Evolutionary conservation across 192 early-diverging fungal genomes (phyloP), one percentile per base, ranked within the genome.

Genomic region (Backusella mclennaniae): DNA sequence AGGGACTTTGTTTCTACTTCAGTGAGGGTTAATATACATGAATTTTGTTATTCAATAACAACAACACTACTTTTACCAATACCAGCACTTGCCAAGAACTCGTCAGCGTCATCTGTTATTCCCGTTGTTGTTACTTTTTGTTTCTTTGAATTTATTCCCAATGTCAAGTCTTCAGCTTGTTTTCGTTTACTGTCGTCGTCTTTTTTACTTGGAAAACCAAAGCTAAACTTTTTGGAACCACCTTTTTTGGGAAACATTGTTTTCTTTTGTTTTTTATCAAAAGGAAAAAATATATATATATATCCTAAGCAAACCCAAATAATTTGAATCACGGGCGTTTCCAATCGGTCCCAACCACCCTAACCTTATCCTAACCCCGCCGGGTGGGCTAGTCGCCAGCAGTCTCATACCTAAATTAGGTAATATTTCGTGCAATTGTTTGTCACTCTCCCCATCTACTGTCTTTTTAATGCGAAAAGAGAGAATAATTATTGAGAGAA

Each of bases 41-140:
- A 67, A 11, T 7, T 59, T 67, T 66, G 76, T 49, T 76, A 42
- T 63, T 39, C 42, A 41, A 69, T 6, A 53, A 19, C 39, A 42
- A 8, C n/a, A 29, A 29, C 35, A 23, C 23, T n/a, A 38, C 12
- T 59, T 33, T 53, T 67, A 66, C 76, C 79, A 71, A 83, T 79
- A 7, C 81, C 80, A 12, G 73, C 76, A 78, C 82, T 81, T 35
- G 72, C 81, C 36, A 84, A 69, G 33, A 80, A 33, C 17, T 80
- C 71, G 8, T 81, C 53, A 35, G 78, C 84, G 31, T 87, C 80
- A 35, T 79, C 85, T 39, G 74, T 56, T 0, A 71, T 74, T 71
- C 26, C 26, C 26, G 75, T 53, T 59, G 56, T 26, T 46, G 29
- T 66, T 41, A 6, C 3, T 35, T 49, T 78, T 41, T 17, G 26